Evolutionary conservation across 805 yeast genomes (phyloP).

Genomic region (Candida coquimbonensis): DNA sequence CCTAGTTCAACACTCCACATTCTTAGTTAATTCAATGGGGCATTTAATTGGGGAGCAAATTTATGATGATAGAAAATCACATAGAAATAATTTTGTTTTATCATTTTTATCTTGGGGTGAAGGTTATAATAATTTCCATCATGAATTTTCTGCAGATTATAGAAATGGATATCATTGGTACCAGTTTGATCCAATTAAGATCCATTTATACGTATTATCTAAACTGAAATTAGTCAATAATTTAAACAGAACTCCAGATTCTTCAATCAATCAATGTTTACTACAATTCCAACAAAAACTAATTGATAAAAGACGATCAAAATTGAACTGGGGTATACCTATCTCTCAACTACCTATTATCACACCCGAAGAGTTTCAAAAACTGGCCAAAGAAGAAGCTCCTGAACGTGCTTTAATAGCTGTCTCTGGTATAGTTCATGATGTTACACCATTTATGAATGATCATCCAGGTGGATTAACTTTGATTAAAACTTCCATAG

Average conservation of each 20-base stretch:
- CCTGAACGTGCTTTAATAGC: slow-evolving; percentile 62
- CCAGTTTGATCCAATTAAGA: slow-evolving; percentile 84
- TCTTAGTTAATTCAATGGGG: slow-evolving; percentile 76
- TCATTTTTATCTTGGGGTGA: slow-evolving; percentile 77
- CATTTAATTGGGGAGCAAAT: slow-evolving; percentile 74
- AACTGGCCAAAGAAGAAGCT: slow-evolving; percentile 32
- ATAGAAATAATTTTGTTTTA: slow-evolving; percentile 56
- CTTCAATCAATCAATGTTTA: slow-evolving; percentile 57
- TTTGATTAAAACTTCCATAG: slow-evolving; percentile 71
- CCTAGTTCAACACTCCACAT: slow-evolving; percentile 70
- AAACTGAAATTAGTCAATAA: slow-evolving; percentile 52
- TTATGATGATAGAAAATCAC: slow-evolving; percentile 68
- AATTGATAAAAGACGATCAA: slow-evolving; percentile 68
- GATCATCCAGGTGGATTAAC: slow-evolving; percentile 94
- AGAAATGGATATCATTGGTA: slow-evolving; percentile 66
- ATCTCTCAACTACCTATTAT: slow-evolving; percentile 76
- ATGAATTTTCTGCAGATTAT: slow-evolving; percentile 90
- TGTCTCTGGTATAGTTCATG: slow-evolving; percentile 88
- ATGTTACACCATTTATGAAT: slow-evolving; percentile 81
- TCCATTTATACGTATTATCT: slow-evolving; percentile 45
- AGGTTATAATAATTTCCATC: slow-evolving; percentile 90
- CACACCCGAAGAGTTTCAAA: slow-evolving; percentile 45
- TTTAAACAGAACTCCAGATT: slow-evolving; percentile 38
- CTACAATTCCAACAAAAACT: slow-evolving; percentile 80
- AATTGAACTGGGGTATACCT: slow-evolving; percentile 91